Base-by-base conservation (phyloP, 2,329 filamentous ascomycete genomes). In the Dendrostoma leiphaemia region DNA sequence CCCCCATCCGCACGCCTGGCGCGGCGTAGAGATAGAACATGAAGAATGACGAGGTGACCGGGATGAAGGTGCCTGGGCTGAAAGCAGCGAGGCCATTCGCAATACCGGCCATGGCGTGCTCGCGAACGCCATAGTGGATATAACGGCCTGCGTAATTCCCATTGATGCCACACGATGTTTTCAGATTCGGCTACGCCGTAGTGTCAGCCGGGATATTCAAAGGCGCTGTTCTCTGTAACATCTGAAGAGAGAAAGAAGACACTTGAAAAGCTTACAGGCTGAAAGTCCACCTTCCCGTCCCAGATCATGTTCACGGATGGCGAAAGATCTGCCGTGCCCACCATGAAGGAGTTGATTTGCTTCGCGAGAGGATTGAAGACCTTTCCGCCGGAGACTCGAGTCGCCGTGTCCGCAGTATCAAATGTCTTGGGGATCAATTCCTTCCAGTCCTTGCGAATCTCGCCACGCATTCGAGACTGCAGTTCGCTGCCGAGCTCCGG, bases 81-180 rank as follows among this genome's bases (percentile, higher is more conserved):
- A 70, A 83, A 1, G 83, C 83, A 0, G 83, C 82, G 4, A 86
- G 66, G 3, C 83, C 84, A 63, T 83, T 83, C 6, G 76, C 74
- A 23, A 83, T 78, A 28, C 76, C 68, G 2, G 74, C 74, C 83
- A 86, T 86, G 51, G 81, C 82, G 62, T 85, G 82, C 60, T 85
- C 82, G 5, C 82, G 77, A 51, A 85, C 77, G 35, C 82, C 82
- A 64, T 75, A 85, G 64, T 82, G 82, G 59, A 85, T 78, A 60
- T 82, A 84, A 1, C 81, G 74, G 3, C 81, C 81, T 1, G 70
- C 61, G 58, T 78, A 79, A 65, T 78, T 69, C 38, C 83, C 84
- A 41, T 58, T 59, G 40, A 63, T 58, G 23, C 63, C 63, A 28
- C 62, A 61, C 1, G 57, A 43, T 10, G 63, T 56, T 4, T 53